Conservation (phyloP, 75 land plant species). For the Selaginella moellendorffii region DNA sequence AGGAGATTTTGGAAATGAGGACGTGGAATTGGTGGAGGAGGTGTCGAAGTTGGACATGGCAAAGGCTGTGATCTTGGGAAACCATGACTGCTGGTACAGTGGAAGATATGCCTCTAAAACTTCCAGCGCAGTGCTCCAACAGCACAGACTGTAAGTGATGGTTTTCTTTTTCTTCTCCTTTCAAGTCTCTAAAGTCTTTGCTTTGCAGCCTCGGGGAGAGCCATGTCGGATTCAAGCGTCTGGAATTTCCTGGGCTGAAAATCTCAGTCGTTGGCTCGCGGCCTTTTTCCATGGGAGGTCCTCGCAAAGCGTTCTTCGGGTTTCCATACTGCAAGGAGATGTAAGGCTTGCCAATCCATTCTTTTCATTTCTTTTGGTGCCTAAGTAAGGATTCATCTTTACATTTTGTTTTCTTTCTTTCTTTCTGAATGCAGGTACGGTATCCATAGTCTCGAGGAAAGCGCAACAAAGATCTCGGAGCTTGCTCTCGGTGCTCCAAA, state of each 20-base stretch:
- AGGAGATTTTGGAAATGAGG: slow-evolving; percentile 93
- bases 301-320: slow-evolving; percentile 16
- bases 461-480: slow-evolving; percentile 53
- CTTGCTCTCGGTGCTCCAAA: slow-evolving; percentile 42
- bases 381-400: too few relatives aligned
- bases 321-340: slow-evolving; percentile 31
- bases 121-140: too few relatives aligned
- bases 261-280: slow-evolving; percentile 75
- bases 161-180: too few relatives aligned
- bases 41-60: slow-evolving; percentile 41
- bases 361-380: not conserved
- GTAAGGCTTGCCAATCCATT: not conserved
- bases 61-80: slow-evolving; percentile 82
- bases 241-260: slow-evolving; percentile 48
- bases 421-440: slow-evolving; percentile 40
- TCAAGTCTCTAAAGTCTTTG: too few relatives aligned
- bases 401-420: not conserved
- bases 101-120: too few relatives aligned
- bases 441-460: slow-evolving; percentile 37
- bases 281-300: slow-evolving; percentile 80
- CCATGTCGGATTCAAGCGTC: slow-evolving; percentile 56
- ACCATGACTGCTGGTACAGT: slow-evolving; percentile 76
- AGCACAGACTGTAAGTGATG: too few relatives aligned
- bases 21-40: slow-evolving; percentile 65
- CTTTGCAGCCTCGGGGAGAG: slow-evolving; percentile 63